Percentiles rank a stretch among this genome's conserved stretches.
Evolutionary conservation across 768 basidiomycete species (phyloP).

Genomic region (Gloeostereum incarnatum): DNA sequence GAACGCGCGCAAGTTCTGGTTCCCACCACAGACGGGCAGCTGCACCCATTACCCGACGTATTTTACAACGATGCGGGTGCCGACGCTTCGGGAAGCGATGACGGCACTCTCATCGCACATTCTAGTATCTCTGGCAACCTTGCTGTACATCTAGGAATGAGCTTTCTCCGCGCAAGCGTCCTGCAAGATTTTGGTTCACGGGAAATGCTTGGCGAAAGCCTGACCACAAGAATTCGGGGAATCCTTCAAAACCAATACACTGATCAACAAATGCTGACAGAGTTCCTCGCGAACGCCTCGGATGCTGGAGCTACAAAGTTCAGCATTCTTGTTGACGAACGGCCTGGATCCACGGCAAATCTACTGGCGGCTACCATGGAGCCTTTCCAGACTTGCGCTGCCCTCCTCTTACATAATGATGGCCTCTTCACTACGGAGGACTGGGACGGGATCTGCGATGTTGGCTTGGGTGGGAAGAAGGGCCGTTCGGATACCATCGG

Average conservation of each 20-base stretch:
- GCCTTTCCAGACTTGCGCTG: constrained; percentile 22
- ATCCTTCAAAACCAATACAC: constrained; percentile 32
- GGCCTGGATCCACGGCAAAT: constrained; percentile 1
- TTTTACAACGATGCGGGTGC: not conserved
- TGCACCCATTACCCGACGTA: no score
- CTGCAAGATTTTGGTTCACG: no score
- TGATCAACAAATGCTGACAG: constrained; percentile 30
- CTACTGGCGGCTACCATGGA: constrained; percentile 25
- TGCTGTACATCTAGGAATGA: constrained; percentile 9
- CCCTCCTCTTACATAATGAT: constrained; percentile 37
- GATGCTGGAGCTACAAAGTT: constrained; percentile 39
- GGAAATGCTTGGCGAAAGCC: constrained; percentile 34
- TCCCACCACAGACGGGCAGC: no score
- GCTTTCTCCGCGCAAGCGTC: constrained; percentile 9
- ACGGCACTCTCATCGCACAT: constrained; percentile 7
- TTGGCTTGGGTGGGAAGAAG: constrained; percentile 35
- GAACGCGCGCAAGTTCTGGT: no score
- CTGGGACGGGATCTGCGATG: constrained; percentile 34
- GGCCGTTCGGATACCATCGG: constrained; percentile 30
- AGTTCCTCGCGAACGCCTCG: constrained; percentile 45
- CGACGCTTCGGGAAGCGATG: no score
- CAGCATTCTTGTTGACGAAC: constrained; percentile 26
- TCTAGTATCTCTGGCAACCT: constrained; percentile 6
- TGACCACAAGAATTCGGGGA: constrained; percentile 31
- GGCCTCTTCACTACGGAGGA: constrained; percentile 29